Conservation (phyloP, 129 eudicot genomes). For the Escallonia rubra region DNA sequence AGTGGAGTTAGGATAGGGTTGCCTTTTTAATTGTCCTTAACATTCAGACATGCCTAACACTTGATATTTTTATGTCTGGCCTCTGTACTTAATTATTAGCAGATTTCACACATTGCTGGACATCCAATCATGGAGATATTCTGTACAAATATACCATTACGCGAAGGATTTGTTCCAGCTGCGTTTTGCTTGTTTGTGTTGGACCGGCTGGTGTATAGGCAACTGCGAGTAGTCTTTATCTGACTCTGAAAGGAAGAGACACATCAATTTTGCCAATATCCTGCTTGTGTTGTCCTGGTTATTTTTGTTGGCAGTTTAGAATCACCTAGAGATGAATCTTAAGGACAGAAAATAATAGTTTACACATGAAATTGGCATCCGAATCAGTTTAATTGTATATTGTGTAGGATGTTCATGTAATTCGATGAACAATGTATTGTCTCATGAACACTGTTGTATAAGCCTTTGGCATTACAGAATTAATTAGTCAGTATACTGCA, state of each 20-base stretch:
- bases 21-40: not conserved
- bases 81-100: no score
- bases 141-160: no score
- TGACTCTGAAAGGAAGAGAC: not conserved
- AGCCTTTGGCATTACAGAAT: not conserved
- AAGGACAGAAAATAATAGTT: not conserved
- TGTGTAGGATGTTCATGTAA: conserved; percentile 9
- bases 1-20: not conserved
- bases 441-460: not conserved
- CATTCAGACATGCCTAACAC: not conserved
- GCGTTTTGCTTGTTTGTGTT: not conserved
- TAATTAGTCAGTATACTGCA: no score
- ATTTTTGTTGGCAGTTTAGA: not conserved
- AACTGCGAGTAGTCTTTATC: not conserved
- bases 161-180: not conserved
- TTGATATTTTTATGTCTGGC: not conserved
- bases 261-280: not conserved
- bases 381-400: conserved; percentile 1
- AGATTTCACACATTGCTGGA: not conserved
- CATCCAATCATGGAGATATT: not conserved
- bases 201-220: not conserved
- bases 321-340: not conserved
- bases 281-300: not conserved
- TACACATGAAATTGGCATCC: not conserved
- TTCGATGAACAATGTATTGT: not conserved